Evolutionary conservation across 2,329 filamentous ascomycete species (phyloP), one percentile per base, ranked within the genome.

Genomic region (Lecanicillium sp.): DNA sequence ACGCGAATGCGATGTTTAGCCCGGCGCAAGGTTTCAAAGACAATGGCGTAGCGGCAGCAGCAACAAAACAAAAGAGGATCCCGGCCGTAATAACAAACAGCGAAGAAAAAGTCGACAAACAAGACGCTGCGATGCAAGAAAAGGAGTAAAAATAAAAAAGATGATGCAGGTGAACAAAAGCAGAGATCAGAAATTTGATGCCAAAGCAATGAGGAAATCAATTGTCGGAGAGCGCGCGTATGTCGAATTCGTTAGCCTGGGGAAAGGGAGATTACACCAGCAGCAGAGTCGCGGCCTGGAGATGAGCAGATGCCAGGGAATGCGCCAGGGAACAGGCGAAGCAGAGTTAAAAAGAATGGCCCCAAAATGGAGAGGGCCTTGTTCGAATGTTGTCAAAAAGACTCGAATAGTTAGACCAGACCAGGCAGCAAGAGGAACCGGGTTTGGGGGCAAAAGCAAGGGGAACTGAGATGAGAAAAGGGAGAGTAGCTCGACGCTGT

Each of bases 61-160:
- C 29, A 32, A 44, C 42, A 37, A 44, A 21, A 23, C 17, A 38
- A 38, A 38, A 45, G 43, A 45, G 43, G 43, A 33, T n/a, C n/a
- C 43, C 43, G 43, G 24, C 44, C 35, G n/a, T 39, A 15, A 41
- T 27, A 20, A 35, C 44, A 47, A 41, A 47, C 44, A 47, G 44
- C 37, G 21, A 29, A 17, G 29, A 38, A 24, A 17, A 32, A 37
- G 39, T 29, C 26, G 44, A 23, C 26, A 46, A 39, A 38, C 44
- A 29, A 26, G 9, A 5, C 9, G 20, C 20, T 35, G 24, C 37
- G 17, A 36, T 40, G 29, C 36, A 29, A 46, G 12, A 32, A n/a
- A 33, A 32, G 23, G 12, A 32, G 3, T 32, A 15, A 24, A 33
- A 29, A 33, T 30, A 7, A 14, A 20, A 17, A 9, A 23, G 20